Percentiles rank a stretch among this genome's conserved stretches.
phyloP scores from a whole-genome alignment of 2,329 filamentous ascomycete genomes.

The Colletotrichum sojae region DNA sequence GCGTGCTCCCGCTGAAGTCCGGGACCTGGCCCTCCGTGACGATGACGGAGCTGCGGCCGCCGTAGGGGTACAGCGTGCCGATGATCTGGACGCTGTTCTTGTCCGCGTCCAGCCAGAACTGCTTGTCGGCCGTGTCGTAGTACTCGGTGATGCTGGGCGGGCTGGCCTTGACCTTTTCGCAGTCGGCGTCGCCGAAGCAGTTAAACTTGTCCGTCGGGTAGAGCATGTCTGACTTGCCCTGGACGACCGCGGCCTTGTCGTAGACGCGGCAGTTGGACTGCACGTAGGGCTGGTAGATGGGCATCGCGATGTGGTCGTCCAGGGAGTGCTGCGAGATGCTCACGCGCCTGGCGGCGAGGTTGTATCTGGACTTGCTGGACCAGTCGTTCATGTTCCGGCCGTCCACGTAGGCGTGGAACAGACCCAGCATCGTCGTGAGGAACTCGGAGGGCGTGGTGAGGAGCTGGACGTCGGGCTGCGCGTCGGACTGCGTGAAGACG shows the following conservation, averaged over 20 bases:
- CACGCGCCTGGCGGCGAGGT: neutral
- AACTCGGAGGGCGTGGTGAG: conserved; percentile 8
- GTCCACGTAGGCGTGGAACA: conserved; percentile 12
- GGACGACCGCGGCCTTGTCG: neutral
- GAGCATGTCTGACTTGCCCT: neutral
- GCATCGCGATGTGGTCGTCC: neutral
- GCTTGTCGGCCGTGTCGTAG: no score
- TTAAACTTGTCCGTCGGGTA: conserved; percentile 4
- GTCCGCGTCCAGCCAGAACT: neutral
- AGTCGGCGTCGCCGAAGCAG: conserved; percentile 6
- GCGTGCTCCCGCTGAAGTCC: neutral
- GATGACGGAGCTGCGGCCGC: neutral
- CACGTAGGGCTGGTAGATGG: conserved; percentile 17
- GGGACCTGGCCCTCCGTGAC: conserved; percentile 10
- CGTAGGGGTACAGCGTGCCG: neutral
- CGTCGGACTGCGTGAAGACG: neutral
- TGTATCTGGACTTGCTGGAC: neutral
- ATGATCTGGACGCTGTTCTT: neutral
- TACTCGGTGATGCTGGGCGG: neutral
- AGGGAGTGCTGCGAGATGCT: neutral
- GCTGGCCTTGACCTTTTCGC: neutral
- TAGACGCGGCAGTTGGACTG: conserved; percentile 14
- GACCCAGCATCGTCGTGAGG: conserved; percentile 8
- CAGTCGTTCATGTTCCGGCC: neutral
- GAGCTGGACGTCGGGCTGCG: neutral